Evolutionary conservation across 75 land plant species (phyloP), one percentile per base, ranked within the genome.

Genomic region (Cunninghamia lanceolata): DNA sequence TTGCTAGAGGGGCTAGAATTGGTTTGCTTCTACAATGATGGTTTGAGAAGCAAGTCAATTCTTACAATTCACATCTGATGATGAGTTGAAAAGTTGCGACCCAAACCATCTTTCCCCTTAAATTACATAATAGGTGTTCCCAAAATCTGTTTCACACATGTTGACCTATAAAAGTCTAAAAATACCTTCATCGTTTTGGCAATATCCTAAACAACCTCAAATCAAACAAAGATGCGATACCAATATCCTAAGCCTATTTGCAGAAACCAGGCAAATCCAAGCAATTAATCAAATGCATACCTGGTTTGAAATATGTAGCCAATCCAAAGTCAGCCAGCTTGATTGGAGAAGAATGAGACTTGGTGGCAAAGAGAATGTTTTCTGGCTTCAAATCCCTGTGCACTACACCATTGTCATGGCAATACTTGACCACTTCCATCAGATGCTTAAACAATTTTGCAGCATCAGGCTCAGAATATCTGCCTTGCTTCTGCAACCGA

Each of bases 291-390:
- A 42, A 46, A 45, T 47, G 79, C 36, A 40, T 83, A 94, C 98
- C 98, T 40, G 95, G 95, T 75, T 87, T 85, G 54, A 96, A 91
- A 47, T 93, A 95, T 14, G 94, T 91, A 0, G 99, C 99, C 14
- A 94, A 91, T 42, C 99, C 99, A 88, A 96, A 96, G 80, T 96
- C 99, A 2, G 95, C 97, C 54, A 94, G 85, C 89, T 96, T 96
- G 30, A 96, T 93, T 3, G 93, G 92, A 3, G 98, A 94, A 39
- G 94, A 90, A 13, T 89, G 77, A 17, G 91, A 85, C 47, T 87
- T 91, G 39, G 93, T 92, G 21, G 90, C 89, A 16, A 96, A 85
- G 13, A 96, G 91, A 80, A 96, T 90, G 38, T 95, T 95, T 77
- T 95, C 97, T 0, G 96, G 97, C 90, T 95, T 94, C 70, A 95